Conservation (phyloP, 108 stramenopile species). For the Conticribra weissflogii region DNA sequence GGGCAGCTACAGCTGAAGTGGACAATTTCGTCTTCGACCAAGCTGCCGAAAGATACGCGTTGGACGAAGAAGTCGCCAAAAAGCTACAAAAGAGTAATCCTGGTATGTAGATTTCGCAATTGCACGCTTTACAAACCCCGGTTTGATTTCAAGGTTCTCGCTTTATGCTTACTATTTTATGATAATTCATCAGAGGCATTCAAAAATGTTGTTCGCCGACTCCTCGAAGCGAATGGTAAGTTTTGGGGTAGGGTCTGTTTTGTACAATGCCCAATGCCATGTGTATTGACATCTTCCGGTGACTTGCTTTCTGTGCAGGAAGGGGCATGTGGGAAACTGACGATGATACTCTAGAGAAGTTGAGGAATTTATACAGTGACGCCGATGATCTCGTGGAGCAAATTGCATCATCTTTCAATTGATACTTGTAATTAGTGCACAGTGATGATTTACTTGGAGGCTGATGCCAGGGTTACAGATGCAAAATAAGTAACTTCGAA, state of each 20-base stretch:
- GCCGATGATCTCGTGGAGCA: slow-evolving; percentile 67
- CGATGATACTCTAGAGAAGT: slow-evolving; percentile 59
- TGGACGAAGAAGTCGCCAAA: slow-evolving; percentile 83
- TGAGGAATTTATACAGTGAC: slow-evolving; percentile 64
- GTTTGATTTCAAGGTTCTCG: slow-evolving; percentile 17
- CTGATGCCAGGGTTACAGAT: too few species aligned
- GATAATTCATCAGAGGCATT: slow-evolving; percentile 54
- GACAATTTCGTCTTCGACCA: slow-evolving; percentile 90
- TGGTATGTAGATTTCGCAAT: slow-evolving; percentile 26
- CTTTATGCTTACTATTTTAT: not conserved
- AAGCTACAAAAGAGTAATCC: slow-evolving; percentile 83
- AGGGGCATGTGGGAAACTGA: slow-evolving; percentile 87
- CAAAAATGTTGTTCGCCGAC: slow-evolving; percentile 69
- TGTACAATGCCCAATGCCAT: slow-evolving; percentile 20
- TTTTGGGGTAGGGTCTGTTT: not conserved
- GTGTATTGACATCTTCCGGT: too few species aligned
- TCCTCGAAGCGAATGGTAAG: slow-evolving; percentile 76
- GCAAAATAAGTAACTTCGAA: too few species aligned
- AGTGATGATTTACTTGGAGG: too few species aligned
- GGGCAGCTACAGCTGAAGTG: slow-evolving; percentile 73
- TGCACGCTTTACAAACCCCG: not conserved
- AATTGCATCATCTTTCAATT: slow-evolving; percentile 38
- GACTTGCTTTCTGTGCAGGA: slow-evolving; percentile 72
- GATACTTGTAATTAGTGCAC: too few species aligned
- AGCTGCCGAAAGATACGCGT: slow-evolving; percentile 85